Evolutionary conservation across 768 basidiomycete species (phyloP).

Genomic region (Rhizopogon rudus): DNA sequence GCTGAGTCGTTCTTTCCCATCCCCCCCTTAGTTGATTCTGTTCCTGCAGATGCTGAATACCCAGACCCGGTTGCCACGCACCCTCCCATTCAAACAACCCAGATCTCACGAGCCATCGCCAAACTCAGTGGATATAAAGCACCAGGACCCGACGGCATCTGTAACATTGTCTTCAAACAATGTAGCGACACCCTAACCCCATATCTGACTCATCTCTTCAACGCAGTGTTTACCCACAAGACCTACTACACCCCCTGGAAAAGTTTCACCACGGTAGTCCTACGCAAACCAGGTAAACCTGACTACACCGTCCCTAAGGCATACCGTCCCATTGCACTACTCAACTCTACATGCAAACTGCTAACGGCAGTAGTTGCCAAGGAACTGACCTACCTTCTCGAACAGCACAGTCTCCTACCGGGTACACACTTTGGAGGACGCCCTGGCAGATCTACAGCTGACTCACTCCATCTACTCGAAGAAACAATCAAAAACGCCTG

Average conservation of each 20-base stretch:
- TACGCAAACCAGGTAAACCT: conserved; percentile 32
- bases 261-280: conserved; percentile 22
- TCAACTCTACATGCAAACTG: conserved; percentile 27
- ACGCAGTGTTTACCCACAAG: conserved; percentile 7
- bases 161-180: conserved; percentile 18
- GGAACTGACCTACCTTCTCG: conserved; percentile 20
- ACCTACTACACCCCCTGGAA: conserved; percentile 17
- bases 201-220: conserved; percentile 8
- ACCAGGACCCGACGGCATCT: conserved; percentile 22
- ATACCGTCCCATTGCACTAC: conserved; percentile 33
- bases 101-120: conserved; percentile 7
- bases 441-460: conserved; percentile 32
- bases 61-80: conserved; percentile 4
- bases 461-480: conserved; percentile 30
- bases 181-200: conserved; percentile 8
- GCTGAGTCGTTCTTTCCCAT: conserved; percentile 20
- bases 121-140: conserved; percentile 15
- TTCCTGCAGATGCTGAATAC: conserved; percentile 5
- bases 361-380: conserved; percentile 21
- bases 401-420: conserved; percentile 30
- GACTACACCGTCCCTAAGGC: conserved; percentile 30
- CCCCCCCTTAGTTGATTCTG: neutral
- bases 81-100: neutral
- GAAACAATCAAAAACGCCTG: conserved; percentile 33
- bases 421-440: conserved; percentile 33